A percentile compares a stretch with the other conserved stretches of the same genome.
These are phyloP conservation scores for Puccinia polysora DNA, from an alignment of 1,284 basidiomycete species.

Conservation along the genomic window DNA sequence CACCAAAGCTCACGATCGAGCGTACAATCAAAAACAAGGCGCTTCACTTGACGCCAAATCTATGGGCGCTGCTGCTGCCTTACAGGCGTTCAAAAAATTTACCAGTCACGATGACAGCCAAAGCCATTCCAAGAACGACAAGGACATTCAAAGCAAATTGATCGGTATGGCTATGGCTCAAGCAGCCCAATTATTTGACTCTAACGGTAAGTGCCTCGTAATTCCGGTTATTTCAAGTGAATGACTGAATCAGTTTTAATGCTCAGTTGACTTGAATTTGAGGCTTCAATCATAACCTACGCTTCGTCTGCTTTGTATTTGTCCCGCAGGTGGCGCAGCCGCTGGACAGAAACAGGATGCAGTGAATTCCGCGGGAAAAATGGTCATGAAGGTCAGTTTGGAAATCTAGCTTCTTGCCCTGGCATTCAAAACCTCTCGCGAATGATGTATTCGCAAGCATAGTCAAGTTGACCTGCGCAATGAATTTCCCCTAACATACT, in stretches of 20 bases:
- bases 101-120: conserved; percentile 20
- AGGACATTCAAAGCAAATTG: conserved; percentile 16
- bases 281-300: too few relatives aligned
- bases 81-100: conserved; percentile 41
- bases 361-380: conserved; percentile 37
- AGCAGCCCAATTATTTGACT: conserved; percentile 39
- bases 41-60: conserved; percentile 36
- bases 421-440: too few relatives aligned
- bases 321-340: conserved; percentile 30
- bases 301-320: too few relatives aligned
- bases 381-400: conserved; percentile 39
- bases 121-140: neutral
- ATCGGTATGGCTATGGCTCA: conserved; percentile 40
- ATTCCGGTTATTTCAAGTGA: too few relatives aligned
- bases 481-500: neutral
- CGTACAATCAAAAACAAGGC: conserved; percentile 35
- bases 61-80: conserved; percentile 38
- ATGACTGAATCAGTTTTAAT: too few relatives aligned
- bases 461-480: neutral
- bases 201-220: conserved; percentile 2
- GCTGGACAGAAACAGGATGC: conserved; percentile 38
- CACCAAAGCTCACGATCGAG: conserved; percentile 32
- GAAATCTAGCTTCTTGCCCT: too few relatives aligned
- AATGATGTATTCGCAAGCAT: too few relatives aligned
- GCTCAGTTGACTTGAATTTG: too few relatives aligned